Percentiles rank a stretch among this genome's conserved stretches.
Conservation (phyloP, 768 basidiomycete genomes). For the Sistotremastrum niveocremeum region DNA sequence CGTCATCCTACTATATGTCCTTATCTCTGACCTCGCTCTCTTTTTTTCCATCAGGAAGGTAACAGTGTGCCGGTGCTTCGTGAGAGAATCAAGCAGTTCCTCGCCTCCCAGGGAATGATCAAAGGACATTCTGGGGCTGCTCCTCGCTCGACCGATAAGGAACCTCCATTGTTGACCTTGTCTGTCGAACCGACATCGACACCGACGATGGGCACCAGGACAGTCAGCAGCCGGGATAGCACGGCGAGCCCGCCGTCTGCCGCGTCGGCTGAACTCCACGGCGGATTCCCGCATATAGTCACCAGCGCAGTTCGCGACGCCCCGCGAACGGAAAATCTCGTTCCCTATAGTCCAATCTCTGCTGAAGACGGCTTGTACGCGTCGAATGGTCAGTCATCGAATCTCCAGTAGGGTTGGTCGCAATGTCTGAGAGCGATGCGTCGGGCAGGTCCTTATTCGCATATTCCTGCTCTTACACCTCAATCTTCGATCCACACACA, state of each 20-base stretch:
- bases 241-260: too few relatives aligned
- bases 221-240: not conserved
- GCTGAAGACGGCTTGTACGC: not conserved
- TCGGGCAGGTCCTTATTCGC: too few relatives aligned
- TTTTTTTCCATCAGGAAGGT: slow-evolving; percentile 36
- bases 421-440: too few relatives aligned
- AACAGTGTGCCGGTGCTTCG: slow-evolving; percentile 54
- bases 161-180: slow-evolving; percentile 34
- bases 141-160: slow-evolving; percentile 42
- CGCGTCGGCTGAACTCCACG: too few relatives aligned
- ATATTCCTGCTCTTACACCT: too few relatives aligned
- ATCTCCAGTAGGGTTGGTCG: too few relatives aligned
- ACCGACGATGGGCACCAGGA: slow-evolving; percentile 18
- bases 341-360: not conserved
- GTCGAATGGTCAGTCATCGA: not conserved
- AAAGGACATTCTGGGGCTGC: slow-evolving; percentile 73
- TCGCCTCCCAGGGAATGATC: slow-evolving; percentile 78
- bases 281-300: too few relatives aligned
- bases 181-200: slow-evolving; percentile 21
- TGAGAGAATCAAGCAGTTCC: slow-evolving; percentile 67
- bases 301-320: not conserved
- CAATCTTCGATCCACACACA: too few relatives aligned
- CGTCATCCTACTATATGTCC: not conserved
- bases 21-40: not conserved
- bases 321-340: not conserved